Conservation (phyloP, 495 filamentous ascomycete genomes). For the Talaromyces adpressus region DNA sequence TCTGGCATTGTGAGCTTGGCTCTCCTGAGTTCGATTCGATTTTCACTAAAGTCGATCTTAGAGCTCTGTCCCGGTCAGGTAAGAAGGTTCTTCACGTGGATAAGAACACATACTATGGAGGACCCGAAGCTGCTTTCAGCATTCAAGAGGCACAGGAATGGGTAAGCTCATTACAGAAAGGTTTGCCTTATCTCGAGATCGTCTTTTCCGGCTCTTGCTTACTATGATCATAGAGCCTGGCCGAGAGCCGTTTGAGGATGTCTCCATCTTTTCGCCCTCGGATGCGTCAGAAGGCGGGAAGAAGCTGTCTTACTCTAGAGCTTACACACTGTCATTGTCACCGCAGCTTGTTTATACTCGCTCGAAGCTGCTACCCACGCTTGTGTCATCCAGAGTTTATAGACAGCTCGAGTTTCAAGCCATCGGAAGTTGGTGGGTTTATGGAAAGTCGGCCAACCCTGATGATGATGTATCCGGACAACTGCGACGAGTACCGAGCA, state of each 20-base stretch:
- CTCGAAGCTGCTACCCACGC: conserved; percentile 63
- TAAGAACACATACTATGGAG: conserved; percentile 80
- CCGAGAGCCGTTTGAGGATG: conserved; percentile 32
- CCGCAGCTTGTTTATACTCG: conserved; percentile 84
- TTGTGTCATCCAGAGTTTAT: conserved; percentile 84
- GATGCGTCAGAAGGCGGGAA: conserved; percentile 14
- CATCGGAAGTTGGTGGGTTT: conserved; percentile 90
- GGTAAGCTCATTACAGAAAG: conserved; percentile 46
- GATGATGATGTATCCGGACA: conserved; percentile 11
- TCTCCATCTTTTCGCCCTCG: conserved; percentile 20
- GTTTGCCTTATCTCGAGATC: conserved; percentile 20
- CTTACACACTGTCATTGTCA: conserved; percentile 77
- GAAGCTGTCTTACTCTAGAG: conserved; percentile 56
- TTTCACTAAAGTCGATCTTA: conserved; percentile 40
- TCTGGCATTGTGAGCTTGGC: conserved; percentile 73
- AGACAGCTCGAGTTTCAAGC: conserved; percentile 88
- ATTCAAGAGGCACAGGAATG: conserved; percentile 76
- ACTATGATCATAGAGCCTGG: conserved; percentile 19
- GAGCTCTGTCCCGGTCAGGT: conserved; percentile 83
- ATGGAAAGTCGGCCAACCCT: conserved; percentile 21
- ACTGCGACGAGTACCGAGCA: conserved; percentile 63
- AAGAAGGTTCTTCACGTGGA: conserved; percentile 93
- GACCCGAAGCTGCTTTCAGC: conserved; percentile 77
- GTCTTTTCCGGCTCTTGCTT: background rate
- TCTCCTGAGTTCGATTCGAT: conserved; percentile 6